Conservation (phyloP, 805 yeast genomes). For the Trichomonascus vanleenenianus region DNA sequence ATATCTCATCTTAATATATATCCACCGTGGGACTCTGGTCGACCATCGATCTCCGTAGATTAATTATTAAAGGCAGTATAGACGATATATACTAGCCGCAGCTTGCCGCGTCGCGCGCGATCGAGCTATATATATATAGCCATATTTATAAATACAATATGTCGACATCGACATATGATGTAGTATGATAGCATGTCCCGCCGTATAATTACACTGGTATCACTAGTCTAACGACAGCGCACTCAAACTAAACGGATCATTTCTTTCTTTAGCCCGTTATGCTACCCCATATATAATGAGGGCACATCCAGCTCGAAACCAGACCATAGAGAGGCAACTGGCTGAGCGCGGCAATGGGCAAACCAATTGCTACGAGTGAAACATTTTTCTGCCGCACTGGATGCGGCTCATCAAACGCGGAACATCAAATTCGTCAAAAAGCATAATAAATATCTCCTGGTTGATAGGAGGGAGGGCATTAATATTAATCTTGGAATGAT, state of each 20-base stretch:
- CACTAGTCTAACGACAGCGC: constrained; percentile 11
- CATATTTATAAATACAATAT: no score
- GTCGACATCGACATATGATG: no score
- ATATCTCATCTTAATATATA: no score
- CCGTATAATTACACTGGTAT: constrained; percentile 13
- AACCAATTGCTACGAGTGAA: background rate
- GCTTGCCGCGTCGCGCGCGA: no score
- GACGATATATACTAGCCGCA: no score
- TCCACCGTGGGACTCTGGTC: no score
- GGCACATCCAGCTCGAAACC: constrained; percentile 16
- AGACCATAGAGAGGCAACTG: background rate
- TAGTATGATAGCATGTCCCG: background rate
- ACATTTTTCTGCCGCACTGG: background rate
- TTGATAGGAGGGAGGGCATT: no score
- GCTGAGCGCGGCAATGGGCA: constrained; percentile 18
- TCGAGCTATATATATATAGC: no score
- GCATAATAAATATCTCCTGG: background rate
- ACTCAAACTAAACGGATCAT: constrained; percentile 12
- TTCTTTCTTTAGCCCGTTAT: constrained; percentile 8
- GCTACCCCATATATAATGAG: background rate
- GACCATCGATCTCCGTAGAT: no score
- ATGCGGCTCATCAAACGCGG: background rate
- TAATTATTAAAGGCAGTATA: no score
- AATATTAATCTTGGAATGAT: no score
- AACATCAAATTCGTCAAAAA: constrained; percentile 3